Percentiles rank a stretch among this genome's conserved stretches.
Conservation (phyloP, 1,284 basidiomycete genomes). For the Flammula alnicola region DNA sequence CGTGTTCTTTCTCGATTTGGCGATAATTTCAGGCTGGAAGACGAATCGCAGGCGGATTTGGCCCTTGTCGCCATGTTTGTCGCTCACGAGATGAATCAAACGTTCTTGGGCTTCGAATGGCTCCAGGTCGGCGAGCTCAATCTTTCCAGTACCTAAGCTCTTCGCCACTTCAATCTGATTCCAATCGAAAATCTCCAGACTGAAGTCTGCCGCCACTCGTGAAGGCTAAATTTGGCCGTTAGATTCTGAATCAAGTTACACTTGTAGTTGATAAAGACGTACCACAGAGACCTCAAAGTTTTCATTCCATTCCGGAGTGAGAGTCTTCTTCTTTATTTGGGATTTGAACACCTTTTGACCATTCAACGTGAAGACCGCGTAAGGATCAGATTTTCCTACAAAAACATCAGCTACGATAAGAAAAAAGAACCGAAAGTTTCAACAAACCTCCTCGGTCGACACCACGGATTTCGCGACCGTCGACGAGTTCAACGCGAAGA, state of each 20-base stretch:
- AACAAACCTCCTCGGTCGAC: slow-evolving; percentile 85
- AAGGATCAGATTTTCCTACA: slow-evolving; percentile 87
- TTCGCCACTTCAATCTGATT: slow-evolving; percentile 88
- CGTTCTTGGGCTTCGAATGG: slow-evolving; percentile 77
- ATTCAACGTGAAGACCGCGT: slow-evolving; percentile 85
- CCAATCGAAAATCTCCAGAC: slow-evolving; percentile 93
- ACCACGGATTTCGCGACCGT: slow-evolving; percentile 78
- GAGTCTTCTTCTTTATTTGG: slow-evolving; percentile 89
- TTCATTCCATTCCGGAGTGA: slow-evolving; percentile 87
- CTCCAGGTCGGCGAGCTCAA: slow-evolving; percentile 81
- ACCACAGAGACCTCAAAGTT: slow-evolving; percentile 76
- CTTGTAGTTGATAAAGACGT: slow-evolving; percentile 36
- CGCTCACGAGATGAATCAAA: slow-evolving; percentile 57
- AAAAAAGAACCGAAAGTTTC: slow-evolving; percentile 1
- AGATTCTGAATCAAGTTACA: not conserved
- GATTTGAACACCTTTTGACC: slow-evolving; percentile 87
- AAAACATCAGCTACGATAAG: slow-evolving; percentile 4
- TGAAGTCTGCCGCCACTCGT: slow-evolving; percentile 81
- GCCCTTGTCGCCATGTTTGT: slow-evolving; percentile 82
- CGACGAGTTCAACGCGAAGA: slow-evolving; percentile 81
- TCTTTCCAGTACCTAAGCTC: slow-evolving; percentile 73
- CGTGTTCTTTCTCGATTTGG: slow-evolving; percentile 77
- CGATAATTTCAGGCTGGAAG: slow-evolving; percentile 90
- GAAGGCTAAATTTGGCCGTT: slow-evolving; percentile 60
- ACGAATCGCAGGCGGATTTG: slow-evolving; percentile 73